Evolutionary conservation across 2,329 filamentous ascomycete species (phyloP).

Genomic region (Venturia nashicola): DNA sequence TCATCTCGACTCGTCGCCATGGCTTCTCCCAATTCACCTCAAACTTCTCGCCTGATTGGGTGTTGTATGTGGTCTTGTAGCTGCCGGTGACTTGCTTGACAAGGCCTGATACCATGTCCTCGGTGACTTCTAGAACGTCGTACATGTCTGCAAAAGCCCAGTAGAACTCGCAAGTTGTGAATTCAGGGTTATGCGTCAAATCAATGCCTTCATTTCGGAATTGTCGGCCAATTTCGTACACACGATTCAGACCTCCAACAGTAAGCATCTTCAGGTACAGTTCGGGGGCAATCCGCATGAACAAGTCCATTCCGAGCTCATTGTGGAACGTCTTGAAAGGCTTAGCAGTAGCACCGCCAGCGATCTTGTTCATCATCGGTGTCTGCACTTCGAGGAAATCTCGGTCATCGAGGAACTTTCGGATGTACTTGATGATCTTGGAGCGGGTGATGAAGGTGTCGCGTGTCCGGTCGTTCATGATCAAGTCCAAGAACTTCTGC

Average conservation of each 20-base stretch:
- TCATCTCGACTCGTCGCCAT: slow-evolving; percentile 93
- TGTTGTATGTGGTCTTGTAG: slow-evolving; percentile 77
- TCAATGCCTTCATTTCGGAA: slow-evolving; percentile 92
- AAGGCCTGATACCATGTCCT: slow-evolving; percentile 81
- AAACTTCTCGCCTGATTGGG: slow-evolving; percentile 73
- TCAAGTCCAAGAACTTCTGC: slow-evolving; percentile 68
- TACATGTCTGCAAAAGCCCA: slow-evolving; percentile 58
- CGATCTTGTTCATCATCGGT: slow-evolving; percentile 93
- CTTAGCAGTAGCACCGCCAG: slow-evolving; percentile 88
- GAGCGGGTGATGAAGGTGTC: slow-evolving; percentile 75
- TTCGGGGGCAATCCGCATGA: slow-evolving; percentile 88
- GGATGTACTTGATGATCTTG: slow-evolving; percentile 81
- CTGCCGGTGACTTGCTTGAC: slow-evolving; percentile 81
- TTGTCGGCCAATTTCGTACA: slow-evolving; percentile 91
- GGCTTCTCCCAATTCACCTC: slow-evolving; percentile 93
- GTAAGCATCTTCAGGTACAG: slow-evolving; percentile 94
- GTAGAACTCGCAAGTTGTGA: slow-evolving; percentile 97
- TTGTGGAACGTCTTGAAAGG: slow-evolving; percentile 96
- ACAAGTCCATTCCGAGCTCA: slow-evolving; percentile 87
- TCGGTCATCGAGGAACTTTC: slow-evolving; percentile 73
- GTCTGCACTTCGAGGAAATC: slow-evolving; percentile 94
- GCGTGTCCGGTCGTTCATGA: slow-evolving; percentile 85
- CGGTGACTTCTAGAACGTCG: slow-evolving; percentile 81
- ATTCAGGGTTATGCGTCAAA: slow-evolving; percentile 94
- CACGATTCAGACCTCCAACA: slow-evolving; percentile 84